phyloP scores from a whole-genome alignment of 257 asterid genomes.

The Solanum chilense region DNA sequence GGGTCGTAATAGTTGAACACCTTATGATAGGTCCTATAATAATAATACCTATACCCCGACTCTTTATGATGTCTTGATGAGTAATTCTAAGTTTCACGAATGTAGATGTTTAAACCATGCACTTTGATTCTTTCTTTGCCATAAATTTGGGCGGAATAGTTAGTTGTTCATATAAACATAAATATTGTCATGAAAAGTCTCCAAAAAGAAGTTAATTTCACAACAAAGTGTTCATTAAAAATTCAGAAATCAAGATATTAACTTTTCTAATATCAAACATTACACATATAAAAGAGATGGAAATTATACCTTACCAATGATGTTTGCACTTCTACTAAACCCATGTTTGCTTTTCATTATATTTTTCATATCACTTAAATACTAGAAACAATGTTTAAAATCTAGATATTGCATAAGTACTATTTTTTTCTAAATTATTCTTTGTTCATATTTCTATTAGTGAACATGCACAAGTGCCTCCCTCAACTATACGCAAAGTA shows the following conservation, averaged over 20 bases:
- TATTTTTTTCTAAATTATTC: too few species aligned
- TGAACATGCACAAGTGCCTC: too few species aligned
- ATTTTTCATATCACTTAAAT: neutral
- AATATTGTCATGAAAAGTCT: neutral
- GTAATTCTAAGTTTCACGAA: too few species aligned
- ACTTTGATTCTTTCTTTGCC: neutral
- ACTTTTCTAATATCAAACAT: neutral
- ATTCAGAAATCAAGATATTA: neutral
- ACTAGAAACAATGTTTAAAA: too few species aligned
- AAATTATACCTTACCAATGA: neutral
- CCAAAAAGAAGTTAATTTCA: neutral
- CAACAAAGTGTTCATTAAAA: neutral
- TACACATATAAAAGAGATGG: neutral
- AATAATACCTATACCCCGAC: too few species aligned
- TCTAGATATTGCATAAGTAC: too few species aligned
- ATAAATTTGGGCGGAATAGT: neutral
- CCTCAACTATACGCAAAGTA: too few species aligned
- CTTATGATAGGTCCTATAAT: too few species aligned
- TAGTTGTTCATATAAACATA: neutral
- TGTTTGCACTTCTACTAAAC: neutral
- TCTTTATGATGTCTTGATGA: too few species aligned
- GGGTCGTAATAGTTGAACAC: too few species aligned
- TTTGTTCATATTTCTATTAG: too few species aligned
- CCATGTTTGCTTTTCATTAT: neutral
- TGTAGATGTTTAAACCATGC: neutral